These are phyloP conservation scores for Nicotiana knightiana DNA, from an alignment of 257 asterid species.

Conservation along the genomic window DNA sequence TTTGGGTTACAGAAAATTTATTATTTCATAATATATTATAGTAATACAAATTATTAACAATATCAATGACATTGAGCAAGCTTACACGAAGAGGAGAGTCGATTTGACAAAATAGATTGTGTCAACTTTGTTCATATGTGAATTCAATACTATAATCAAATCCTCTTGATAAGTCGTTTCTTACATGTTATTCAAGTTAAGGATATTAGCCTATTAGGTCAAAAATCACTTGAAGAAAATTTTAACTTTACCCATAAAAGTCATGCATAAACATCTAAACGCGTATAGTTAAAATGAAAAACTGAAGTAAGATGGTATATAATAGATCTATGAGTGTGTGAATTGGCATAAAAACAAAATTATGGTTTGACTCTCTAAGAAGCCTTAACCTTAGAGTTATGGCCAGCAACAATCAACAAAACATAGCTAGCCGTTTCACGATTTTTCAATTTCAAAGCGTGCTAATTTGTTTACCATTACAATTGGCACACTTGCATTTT, in stretches of 20 bases:
- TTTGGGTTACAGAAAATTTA: too few species aligned
- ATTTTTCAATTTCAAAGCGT: not conserved
- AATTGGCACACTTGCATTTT: not conserved
- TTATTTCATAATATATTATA: too few species aligned
- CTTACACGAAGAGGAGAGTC: not conserved
- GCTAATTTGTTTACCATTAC: not conserved
- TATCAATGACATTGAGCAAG: too few species aligned
- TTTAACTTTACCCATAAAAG: not conserved
- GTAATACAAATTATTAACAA: too few species aligned
- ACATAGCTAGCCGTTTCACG: not conserved
- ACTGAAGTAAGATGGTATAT: not conserved
- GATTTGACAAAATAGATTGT: not conserved
- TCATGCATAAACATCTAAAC: not conserved
- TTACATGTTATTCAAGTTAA: not conserved
- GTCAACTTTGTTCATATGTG: not conserved
- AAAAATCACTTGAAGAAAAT: not conserved
- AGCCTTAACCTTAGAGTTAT: not conserved
- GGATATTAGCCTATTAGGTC: not conserved
- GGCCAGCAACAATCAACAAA: conserved; percentile 6
- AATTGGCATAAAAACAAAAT: not conserved
- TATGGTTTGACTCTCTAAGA: not conserved
- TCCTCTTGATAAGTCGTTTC: not conserved
- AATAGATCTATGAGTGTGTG: not conserved
- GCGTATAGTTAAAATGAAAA: not conserved
- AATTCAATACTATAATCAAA: not conserved